Percentiles rank a stretch among this genome's conserved stretches.
Conservation (phyloP, 352 stramenopile species). For the Phytopythium mirpurense region DNA sequence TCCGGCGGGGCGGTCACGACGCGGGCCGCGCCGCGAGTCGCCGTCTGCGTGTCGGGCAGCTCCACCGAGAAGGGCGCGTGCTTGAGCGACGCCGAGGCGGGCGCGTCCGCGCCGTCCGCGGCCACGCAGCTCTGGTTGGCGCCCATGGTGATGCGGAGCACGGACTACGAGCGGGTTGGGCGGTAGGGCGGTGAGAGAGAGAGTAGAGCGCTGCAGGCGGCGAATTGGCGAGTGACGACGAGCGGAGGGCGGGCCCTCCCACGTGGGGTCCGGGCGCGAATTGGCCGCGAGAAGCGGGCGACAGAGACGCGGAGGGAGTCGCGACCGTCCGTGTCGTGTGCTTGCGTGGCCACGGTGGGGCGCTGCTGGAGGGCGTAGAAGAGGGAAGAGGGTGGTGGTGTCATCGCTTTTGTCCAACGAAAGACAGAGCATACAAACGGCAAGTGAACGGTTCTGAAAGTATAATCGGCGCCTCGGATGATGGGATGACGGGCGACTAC, state of each 20-base stretch:
- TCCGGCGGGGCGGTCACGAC: slow-evolving; percentile 12
- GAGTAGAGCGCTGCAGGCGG: neutral
- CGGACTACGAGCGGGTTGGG: too few species aligned
- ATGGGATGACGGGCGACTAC: too few species aligned
- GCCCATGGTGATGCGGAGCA: too few species aligned
- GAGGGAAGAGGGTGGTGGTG: too few species aligned
- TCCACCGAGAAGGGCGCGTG: slow-evolving; percentile 19
- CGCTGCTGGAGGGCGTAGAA: neutral
- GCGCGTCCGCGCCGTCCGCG: slow-evolving; percentile 10
- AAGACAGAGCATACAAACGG: neutral
- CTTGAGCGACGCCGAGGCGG: slow-evolving; percentile 13
- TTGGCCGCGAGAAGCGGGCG: neutral
- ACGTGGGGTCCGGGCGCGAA: neutral
- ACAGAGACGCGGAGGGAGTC: neutral
- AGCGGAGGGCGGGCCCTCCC: neutral
- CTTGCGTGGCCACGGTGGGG: neutral
- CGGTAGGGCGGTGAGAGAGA: too few species aligned
- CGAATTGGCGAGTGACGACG: slow-evolving; percentile 1
- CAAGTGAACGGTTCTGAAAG: too few species aligned
- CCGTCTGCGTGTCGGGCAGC: slow-evolving; percentile 17
- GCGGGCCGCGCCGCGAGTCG: slow-evolving; percentile 21
- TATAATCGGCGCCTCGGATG: too few species aligned
- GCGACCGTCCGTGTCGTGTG: neutral
- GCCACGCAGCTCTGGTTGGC: slow-evolving; percentile 2
- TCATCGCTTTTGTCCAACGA: neutral